Evolutionary conservation across 179 eudicot species (phyloP).

Genomic region (Camellia oleifera): DNA sequence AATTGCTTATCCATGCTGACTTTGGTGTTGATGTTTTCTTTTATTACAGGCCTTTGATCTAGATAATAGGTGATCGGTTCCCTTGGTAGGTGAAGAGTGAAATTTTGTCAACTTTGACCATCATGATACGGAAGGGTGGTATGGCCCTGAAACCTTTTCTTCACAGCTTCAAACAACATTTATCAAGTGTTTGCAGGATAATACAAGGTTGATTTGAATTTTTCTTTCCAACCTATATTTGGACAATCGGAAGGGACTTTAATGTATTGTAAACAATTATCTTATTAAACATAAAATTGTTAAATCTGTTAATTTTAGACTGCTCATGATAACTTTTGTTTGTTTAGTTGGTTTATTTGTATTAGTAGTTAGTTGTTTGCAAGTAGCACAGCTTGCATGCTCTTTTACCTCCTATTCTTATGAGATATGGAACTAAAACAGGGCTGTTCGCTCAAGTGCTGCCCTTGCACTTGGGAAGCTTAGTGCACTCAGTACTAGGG

Average conservation of each 20-base stretch:
- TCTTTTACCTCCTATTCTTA: slow-evolving; percentile 11
- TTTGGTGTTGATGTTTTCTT: neutral
- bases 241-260: neutral
- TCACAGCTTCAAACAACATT: slow-evolving; percentile 97
- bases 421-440: slow-evolving; percentile 26
- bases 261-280: neutral
- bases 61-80: slow-evolving; percentile 94
- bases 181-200: slow-evolving; percentile 88
- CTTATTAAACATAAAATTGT: neutral
- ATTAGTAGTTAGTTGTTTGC: neutral
- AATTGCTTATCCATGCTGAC: neutral
- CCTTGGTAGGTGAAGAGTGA: slow-evolving; percentile 99
- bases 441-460: slow-evolving; percentile 96
- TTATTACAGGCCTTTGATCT: slow-evolving; percentile 82
- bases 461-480: slow-evolving; percentile 97
- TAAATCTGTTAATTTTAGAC: neutral
- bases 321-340: neutral
- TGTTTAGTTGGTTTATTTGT: neutral
- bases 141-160: slow-evolving; percentile 92
- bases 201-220: slow-evolving; percentile 57
- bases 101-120: slow-evolving; percentile 82
- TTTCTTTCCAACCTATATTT: neutral
- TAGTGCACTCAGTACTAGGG: slow-evolving; percentile 91
- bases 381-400: neutral
- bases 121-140: slow-evolving; percentile 90